These are phyloP conservation scores for Calcarisporium arbuscula DNA, from an alignment of 2,329 filamentous ascomycete genomes.

Conservation along the genomic window DNA sequence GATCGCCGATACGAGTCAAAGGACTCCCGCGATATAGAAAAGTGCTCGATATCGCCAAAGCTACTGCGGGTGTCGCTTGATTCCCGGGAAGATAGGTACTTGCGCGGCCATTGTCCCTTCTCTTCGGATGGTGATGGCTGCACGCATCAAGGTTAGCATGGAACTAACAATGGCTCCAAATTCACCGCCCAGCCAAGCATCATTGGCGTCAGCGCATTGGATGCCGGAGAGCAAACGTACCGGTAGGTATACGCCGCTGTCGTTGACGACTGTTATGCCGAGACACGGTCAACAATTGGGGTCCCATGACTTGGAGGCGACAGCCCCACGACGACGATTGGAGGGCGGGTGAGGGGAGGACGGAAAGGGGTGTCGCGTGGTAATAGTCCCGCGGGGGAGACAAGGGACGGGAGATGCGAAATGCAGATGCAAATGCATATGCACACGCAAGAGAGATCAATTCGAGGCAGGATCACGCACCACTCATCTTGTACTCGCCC, in stretches of 20 bases:
- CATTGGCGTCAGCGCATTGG: too few species aligned
- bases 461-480: constrained; percentile 39
- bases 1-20: constrained; percentile 95
- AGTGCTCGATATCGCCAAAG: constrained; percentile 80
- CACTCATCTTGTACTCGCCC: constrained; percentile 74
- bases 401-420: constrained; percentile 6
- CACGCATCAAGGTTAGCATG: constrained; percentile 9
- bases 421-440: too few species aligned
- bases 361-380: constrained; percentile 6
- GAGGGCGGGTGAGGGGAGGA: constrained; percentile 4
- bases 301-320: not conserved
- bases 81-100: constrained; percentile 43
- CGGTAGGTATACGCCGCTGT: constrained; percentile 89
- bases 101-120: constrained; percentile 68
- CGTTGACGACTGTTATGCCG: constrained; percentile 70
- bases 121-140: constrained; percentile 86
- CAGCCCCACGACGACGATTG: constrained; percentile 6
- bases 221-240: constrained; percentile 42
- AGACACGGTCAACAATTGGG: constrained; percentile 16
- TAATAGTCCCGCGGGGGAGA: constrained; percentile 4
- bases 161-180: too few species aligned
- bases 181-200: too few species aligned
- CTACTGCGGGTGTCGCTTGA: constrained; percentile 54
- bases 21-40: constrained; percentile 91
- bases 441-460: too few species aligned